Evolutionary conservation across 1,284 basidiomycete species (phyloP).

Genomic region (Pascua guehoae): DNA sequence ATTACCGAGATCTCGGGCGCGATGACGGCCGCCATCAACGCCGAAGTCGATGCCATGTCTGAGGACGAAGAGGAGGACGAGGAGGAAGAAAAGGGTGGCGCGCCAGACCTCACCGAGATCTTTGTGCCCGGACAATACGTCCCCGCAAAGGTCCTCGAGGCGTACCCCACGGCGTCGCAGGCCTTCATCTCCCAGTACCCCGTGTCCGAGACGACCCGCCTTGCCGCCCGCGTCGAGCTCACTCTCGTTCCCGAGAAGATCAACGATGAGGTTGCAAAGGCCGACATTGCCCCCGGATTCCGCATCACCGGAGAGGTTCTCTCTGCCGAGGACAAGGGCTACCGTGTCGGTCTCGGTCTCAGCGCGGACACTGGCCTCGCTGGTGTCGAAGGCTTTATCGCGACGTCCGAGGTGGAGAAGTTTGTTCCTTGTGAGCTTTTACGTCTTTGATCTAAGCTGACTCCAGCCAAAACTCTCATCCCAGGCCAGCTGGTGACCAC

Average conservation of each 20-base stretch:
- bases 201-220: slow-evolving; percentile 42
- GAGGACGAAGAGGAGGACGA: slow-evolving; percentile 50
- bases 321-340: slow-evolving; percentile 92
- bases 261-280: slow-evolving; percentile 74
- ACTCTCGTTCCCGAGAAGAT: slow-evolving; percentile 80
- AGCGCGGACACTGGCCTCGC: slow-evolving; percentile 49
- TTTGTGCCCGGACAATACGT: slow-evolving; percentile 85
- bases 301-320: slow-evolving; percentile 75
- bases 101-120: slow-evolving; percentile 69
- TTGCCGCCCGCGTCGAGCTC: slow-evolving; percentile 69
- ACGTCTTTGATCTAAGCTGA: background rate
- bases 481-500: slow-evolving; percentile 65
- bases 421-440: slow-evolving; percentile 26
- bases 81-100: slow-evolving; percentile 50
- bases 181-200: slow-evolving; percentile 48
- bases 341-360: slow-evolving; percentile 81
- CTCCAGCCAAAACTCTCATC: slow-evolving; percentile 26
- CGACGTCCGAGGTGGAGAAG: slow-evolving; percentile 62
- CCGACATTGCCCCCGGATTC: slow-evolving; percentile 73
- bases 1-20: slow-evolving; percentile 89
- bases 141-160: slow-evolving; percentile 63
- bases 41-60: slow-evolving; percentile 39
- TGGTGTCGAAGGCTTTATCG: slow-evolving; percentile 67
- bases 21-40: slow-evolving; percentile 62
- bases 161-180: slow-evolving; percentile 43